Percentiles rank a stretch among this genome's conserved stretches.
Evolutionary conservation across 805 yeast species (phyloP).

Genomic region (Zygoascus flipseniorum): DNA sequence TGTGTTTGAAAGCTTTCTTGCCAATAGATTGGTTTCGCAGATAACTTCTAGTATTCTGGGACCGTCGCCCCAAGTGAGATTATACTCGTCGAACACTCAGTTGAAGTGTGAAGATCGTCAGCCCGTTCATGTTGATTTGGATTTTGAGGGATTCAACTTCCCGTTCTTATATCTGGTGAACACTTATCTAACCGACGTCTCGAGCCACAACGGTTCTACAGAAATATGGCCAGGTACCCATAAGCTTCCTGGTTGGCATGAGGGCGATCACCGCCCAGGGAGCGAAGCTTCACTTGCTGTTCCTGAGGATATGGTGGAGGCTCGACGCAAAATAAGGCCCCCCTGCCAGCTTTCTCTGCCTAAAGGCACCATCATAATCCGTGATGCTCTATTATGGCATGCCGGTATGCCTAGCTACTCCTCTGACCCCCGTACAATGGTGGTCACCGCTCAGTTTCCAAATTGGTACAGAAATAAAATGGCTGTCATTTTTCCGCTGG

Average conservation of each 20-base stretch:
- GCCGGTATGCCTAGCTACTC: constrained; percentile 15
- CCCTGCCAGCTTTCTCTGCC: constrained; percentile 13
- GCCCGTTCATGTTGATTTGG: constrained; percentile 15
- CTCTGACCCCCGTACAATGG: constrained; percentile 13
- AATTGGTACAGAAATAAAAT: constrained; percentile 10
- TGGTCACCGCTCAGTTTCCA: constrained; percentile 12
- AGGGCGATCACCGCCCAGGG: background rate
- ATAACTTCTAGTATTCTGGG: constrained; percentile 11
- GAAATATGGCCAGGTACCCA: constrained; percentile 20
- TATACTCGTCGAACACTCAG: constrained; percentile 11
- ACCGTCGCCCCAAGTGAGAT: constrained; percentile 9
- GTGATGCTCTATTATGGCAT: constrained; percentile 17
- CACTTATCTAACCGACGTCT: constrained; percentile 10
- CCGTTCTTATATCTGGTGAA: constrained; percentile 13
- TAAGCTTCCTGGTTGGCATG: background rate
- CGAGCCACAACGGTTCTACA: constrained; percentile 13
- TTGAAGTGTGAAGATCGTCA: constrained; percentile 8
- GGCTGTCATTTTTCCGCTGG: background rate
- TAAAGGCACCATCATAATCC: constrained; percentile 14
- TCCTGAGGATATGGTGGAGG: constrained; percentile 7
- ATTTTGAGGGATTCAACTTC: constrained; percentile 1
- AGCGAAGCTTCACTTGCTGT: background rate
- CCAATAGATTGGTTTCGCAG: constrained; percentile 11
- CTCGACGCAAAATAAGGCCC: constrained; percentile 7
- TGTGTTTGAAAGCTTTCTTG: constrained; percentile 9